phyloP scores from a whole-genome alignment of 2,329 filamentous ascomycete species.

The Rosellinia necatrix region DNA sequence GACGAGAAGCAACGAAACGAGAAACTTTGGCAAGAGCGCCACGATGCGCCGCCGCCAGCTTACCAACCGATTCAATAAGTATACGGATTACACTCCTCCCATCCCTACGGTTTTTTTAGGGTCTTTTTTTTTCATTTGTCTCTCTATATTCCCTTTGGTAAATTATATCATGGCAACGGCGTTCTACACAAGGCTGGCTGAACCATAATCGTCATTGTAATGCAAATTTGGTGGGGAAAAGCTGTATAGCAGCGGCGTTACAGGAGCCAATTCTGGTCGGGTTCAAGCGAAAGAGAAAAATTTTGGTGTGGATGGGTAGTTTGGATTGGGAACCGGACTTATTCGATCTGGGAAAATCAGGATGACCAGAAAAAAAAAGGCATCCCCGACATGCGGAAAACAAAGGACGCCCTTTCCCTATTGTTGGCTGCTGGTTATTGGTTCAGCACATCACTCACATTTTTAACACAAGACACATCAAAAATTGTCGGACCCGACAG shows the following conservation, averaged over 20 bases:
- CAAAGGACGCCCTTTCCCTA: background rate
- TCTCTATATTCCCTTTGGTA: slow-evolving; percentile 5
- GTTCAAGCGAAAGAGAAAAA: slow-evolving; percentile 14
- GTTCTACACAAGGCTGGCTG: slow-evolving; percentile 18
- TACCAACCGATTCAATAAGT: slow-evolving; percentile 58
- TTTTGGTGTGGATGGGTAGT: slow-evolving; percentile 1
- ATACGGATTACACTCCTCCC: slow-evolving; percentile 10
- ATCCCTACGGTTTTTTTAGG: background rate
- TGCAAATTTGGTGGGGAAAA: slow-evolving; percentile 22
- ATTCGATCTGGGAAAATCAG: slow-evolving; percentile 13
- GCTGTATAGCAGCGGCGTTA: slow-evolving; percentile 30
- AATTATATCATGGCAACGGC: slow-evolving; percentile 24
- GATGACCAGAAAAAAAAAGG: background rate
- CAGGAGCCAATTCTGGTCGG: slow-evolving; percentile 14
- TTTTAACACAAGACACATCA: slow-evolving; percentile 9
- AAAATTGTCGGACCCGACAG: slow-evolving; percentile 3
- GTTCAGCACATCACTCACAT: slow-evolving; percentile 14
- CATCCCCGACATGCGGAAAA: slow-evolving; percentile 7
- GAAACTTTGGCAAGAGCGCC: slow-evolving; percentile 58
- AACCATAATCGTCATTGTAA: slow-evolving; percentile 23
- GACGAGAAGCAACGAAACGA: slow-evolving; percentile 74
- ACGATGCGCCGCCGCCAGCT: slow-evolving; percentile 64
- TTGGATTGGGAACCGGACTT: slow-evolving; percentile 13
- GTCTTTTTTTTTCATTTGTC: slow-evolving; percentile 29
- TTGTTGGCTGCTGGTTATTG: too few species aligned